A percentile compares a stretch with the other conserved stretches of the same genome.
phyloP scores from a whole-genome alignment of 306 rosid genomes.

The Dicorynia guianensis region DNA sequence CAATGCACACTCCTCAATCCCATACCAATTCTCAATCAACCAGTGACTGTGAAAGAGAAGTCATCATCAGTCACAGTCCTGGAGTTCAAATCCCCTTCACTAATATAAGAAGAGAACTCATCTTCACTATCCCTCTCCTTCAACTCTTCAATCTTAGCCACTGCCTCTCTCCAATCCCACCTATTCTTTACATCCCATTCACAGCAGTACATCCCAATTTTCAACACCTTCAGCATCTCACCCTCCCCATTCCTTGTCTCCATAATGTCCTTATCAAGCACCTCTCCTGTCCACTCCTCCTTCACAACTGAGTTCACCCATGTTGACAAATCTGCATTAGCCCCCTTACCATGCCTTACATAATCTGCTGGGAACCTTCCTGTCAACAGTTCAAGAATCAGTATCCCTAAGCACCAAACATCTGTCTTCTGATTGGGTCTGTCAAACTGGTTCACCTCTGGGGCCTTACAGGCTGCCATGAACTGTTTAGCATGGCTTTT shows the following conservation, averaged over 20 bases:
- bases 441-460: conserved; percentile 54
- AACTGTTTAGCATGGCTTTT: conserved; percentile 61
- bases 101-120: conserved; percentile 42
- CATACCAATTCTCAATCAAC: too few relatives aligned
- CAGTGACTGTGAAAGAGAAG: conserved; percentile 40
- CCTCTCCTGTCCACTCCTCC: conserved; percentile 81
- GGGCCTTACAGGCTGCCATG: conserved; percentile 73
- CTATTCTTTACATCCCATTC: conserved; percentile 58
- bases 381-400: conserved; percentile 68
- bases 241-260: conserved; percentile 56
- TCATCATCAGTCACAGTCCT: conserved; percentile 52
- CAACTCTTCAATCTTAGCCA: conserved; percentile 65
- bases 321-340: conserved; percentile 55
- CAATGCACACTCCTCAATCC: not conserved
- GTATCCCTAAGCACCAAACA: conserved; percentile 77
- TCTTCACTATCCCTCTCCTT: conserved; percentile 57
- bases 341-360: conserved; percentile 56
- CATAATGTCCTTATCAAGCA: conserved; percentile 61
- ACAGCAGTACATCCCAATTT: conserved; percentile 75
- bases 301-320: conserved; percentile 78
- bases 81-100: conserved; percentile 51
- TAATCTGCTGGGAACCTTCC: conserved; percentile 76
- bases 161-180: conserved; percentile 68
- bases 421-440: conserved; percentile 56
- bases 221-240: conserved; percentile 72